Base-by-base conservation (phyloP, 306 rosid species). In the Vicia villosa region DNA sequence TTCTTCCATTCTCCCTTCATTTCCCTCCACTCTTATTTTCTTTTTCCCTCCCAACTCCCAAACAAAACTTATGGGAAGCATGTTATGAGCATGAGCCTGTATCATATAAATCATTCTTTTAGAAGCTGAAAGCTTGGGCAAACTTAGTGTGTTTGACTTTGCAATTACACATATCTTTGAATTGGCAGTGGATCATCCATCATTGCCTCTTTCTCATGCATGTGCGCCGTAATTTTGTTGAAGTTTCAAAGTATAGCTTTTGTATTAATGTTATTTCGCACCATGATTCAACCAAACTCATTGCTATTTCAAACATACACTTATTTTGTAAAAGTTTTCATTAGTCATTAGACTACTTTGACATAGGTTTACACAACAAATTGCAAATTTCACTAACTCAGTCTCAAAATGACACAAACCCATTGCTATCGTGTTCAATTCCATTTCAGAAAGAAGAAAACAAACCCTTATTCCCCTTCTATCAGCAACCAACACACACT, bases 401-500 rank as follows among this genome's bases (percentile, higher is more conserved):
- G 28, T 50, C 75, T 69, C 50, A 45, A 62, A 76, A 54, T 36
- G 37, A 64, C 41, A 71, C 63, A 42, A 28, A 54, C 57, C 9
- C 3, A 5, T n/a, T 43, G 50, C 19, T 5, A 64, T 64, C 46
- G 46, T 65, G 57, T 40, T 59, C 41, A 59, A 41, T 30, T 41
- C 71, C 45, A 73, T 67, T 73, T 42, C 61, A 41, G 54, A 32
- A 68, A n/a, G n/a, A n/a, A n/a, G n/a, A 11, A 45, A 73, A 49
- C 62, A 10, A 64, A 28, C 28, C 65, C 59, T 66, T 15, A 21
- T 49, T 5, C 16, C 10, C 62, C 43, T 19, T 9, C n/a, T 45
- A 66, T 46, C 58, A 64, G 24, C 56, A 66, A 66, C 28, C 30
- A 43, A n/a, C 28, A 66, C 11, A 26, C 55, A 43, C 51, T 20